Base-by-base conservation (phyloP, 257 asterid species). In the Anisodus acutangulus region DNA sequence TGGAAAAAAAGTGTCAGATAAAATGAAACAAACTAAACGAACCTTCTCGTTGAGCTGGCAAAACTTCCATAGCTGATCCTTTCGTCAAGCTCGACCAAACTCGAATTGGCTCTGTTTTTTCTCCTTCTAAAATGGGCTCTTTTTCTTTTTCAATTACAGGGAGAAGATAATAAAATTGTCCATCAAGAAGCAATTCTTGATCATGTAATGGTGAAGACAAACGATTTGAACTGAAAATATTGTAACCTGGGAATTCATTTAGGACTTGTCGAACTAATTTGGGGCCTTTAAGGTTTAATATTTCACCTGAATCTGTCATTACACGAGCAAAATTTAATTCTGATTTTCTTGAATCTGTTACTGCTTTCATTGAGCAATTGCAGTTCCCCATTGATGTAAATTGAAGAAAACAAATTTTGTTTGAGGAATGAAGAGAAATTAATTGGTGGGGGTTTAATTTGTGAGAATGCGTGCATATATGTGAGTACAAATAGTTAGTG, bases 371-470 rank as follows among this genome's bases (percentile, higher is more conserved):
- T 45, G 93, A 83, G 79, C 97, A 92, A 85, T 93, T 93, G 84
- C 97, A 91, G 86, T 93, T 93, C 79, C 95, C 97, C 97, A 93
- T 31, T 84, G 84, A 41, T 80, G 22, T 1, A 78, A 55, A 43
- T 3, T 57, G 26, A 11, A 35, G 41, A 80, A 22, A 39, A 35
- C 6, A 64, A 66, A 47, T 84, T 37, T 11, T 82, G 53, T 81
- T 51, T 31, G 19, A 22, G 35, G 26, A 63, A 64, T 10, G 66
- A 57, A 17, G 85, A 13, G 83, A 86, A 35, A 51, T 10, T 26
- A 22, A 76, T 17, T 26, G 6, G 45, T 54, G 35, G 6, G 35
- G 49, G 6, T 47, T 22, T 53, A 53, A 45, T 13, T 39, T 58
- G 35, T 78, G 86, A 82, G 31, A 81, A 59, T 84, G 68, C 72